Conservation (phyloP, 2,329 filamentous ascomycete genomes). For the Aspergillus aculeatus region DNA sequence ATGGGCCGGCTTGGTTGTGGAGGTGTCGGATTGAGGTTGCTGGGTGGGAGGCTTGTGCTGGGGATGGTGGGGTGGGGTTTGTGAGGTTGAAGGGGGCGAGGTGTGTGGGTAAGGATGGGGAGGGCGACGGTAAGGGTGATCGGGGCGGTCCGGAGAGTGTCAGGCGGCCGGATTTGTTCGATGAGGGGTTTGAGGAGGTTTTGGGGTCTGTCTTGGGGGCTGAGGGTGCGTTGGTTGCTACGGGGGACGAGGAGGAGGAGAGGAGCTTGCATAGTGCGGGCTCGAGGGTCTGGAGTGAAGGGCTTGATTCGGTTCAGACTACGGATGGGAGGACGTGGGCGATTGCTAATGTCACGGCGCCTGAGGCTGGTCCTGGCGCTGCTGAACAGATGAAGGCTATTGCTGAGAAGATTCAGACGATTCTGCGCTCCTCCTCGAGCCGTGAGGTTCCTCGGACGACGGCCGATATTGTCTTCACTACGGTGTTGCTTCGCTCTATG, state of each 20-base stretch:
- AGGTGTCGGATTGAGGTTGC: slow-evolving; percentile 65
- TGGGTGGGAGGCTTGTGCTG: slow-evolving; percentile 55
- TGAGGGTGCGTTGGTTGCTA: not conserved
- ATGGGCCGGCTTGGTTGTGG: slow-evolving; percentile 74
- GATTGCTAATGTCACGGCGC: slow-evolving; percentile 40
- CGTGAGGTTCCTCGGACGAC: slow-evolving; percentile 19
- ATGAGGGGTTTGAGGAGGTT: slow-evolving; percentile 56
- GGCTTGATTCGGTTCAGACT: slow-evolving; percentile 20
- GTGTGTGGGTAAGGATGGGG: slow-evolving; percentile 48
- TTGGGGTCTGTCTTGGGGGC: slow-evolving; percentile 27
- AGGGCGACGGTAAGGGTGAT: slow-evolving; percentile 21
- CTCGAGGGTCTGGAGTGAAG: slow-evolving; percentile 1
- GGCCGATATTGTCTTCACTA: slow-evolving; percentile 49
- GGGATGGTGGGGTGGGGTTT: slow-evolving; percentile 77
- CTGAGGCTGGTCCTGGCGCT: slow-evolving; percentile 39
- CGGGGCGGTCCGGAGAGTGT: slow-evolving; percentile 27
- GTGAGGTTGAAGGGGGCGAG: slow-evolving; percentile 61
- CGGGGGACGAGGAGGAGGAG: not conserved
- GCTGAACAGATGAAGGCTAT: slow-evolving; percentile 41
- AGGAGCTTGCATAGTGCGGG: slow-evolving; percentile 8
- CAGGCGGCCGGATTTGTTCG: slow-evolving; percentile 63
- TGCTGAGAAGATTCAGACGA: slow-evolving; percentile 22
- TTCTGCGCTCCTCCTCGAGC: slow-evolving; percentile 20
- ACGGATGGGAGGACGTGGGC: slow-evolving; percentile 30
- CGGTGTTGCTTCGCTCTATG: slow-evolving; percentile 76